These are phyloP conservation scores for Parathielavia hyrcaniae DNA, from an alignment of 495 filamentous ascomycete genomes.

Conservation along the genomic window DNA sequence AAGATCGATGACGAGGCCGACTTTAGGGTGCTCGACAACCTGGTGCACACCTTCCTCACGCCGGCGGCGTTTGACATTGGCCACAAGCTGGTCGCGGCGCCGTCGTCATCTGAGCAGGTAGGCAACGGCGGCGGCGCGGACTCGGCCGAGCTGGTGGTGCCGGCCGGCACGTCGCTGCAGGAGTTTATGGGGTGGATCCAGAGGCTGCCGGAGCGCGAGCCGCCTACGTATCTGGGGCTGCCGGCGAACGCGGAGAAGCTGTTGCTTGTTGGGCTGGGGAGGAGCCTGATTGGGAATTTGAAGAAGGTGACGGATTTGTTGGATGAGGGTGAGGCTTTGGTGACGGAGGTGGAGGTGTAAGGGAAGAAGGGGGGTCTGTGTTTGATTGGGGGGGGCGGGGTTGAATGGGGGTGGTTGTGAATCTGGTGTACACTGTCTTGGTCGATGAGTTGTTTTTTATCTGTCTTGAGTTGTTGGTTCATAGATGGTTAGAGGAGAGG, in stretches of 20 bases:
- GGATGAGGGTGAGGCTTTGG: slow-evolving; percentile 89
- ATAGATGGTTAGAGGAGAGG: neutral
- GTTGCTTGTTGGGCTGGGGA: slow-evolving; percentile 81
- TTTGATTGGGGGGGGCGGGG: neutral
- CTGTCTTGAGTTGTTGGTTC: neutral
- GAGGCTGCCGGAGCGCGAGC: slow-evolving; percentile 85
- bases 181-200: slow-evolving; percentile 94
- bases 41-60: slow-evolving; percentile 74
- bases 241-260: slow-evolving; percentile 97
- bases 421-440: neutral
- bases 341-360: slow-evolving; percentile 52
- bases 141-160: slow-evolving; percentile 58
- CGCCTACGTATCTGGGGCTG: slow-evolving; percentile 91
- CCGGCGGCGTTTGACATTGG: slow-evolving; percentile 84
- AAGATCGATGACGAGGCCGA: slow-evolving; percentile 95
- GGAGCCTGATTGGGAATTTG: slow-evolving; percentile 77
- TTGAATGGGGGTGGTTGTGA: neutral
- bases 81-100: slow-evolving; percentile 63
- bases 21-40: slow-evolving; percentile 59
- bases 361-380: neutral
- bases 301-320: slow-evolving; percentile 74
- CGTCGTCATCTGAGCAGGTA: slow-evolving; percentile 9
- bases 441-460: neutral
- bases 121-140: slow-evolving; percentile 4
- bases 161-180: slow-evolving; percentile 68